Conservation (phyloP, 1,284 basidiomycete species). For the Cryptococcus deneoformans region DNA sequence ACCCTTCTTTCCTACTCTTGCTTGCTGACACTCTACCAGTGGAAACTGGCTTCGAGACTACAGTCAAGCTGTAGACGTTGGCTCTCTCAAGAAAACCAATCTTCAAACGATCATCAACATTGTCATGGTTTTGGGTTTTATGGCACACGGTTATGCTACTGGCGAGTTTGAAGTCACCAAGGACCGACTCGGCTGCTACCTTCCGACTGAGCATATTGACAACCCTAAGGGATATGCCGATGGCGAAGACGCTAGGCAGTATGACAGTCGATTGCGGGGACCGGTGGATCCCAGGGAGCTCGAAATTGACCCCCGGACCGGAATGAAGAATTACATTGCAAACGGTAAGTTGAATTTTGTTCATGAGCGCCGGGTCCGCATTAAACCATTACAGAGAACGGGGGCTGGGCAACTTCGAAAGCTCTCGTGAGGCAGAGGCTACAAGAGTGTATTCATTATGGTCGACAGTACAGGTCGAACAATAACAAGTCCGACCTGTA, state of each 20-base stretch:
- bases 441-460: slow-evolving; percentile 64
- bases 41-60: slow-evolving; percentile 70
- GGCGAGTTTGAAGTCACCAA: slow-evolving; percentile 75
- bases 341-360: slow-evolving; percentile 57
- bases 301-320: slow-evolving; percentile 78
- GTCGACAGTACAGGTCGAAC: slow-evolving; percentile 55
- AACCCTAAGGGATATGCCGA: slow-evolving; percentile 77
- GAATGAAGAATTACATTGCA: slow-evolving; percentile 97
- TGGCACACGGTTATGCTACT: slow-evolving; percentile 77
- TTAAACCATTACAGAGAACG: slow-evolving; percentile 54
- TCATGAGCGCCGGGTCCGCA: no score
- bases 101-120: slow-evolving; percentile 81
- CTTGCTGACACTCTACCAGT: slow-evolving; percentile 51
- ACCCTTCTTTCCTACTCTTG: neutral
- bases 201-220: slow-evolving; percentile 86
- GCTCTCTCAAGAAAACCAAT: slow-evolving; percentile 64
- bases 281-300: slow-evolving; percentile 75
- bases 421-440: slow-evolving; percentile 74
- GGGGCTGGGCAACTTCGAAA: slow-evolving; percentile 84
- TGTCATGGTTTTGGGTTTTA: slow-evolving; percentile 82
- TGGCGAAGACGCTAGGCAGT: slow-evolving; percentile 77
- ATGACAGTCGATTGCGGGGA: slow-evolving; percentile 71
- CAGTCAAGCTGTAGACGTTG: slow-evolving; percentile 75
- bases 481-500: slow-evolving; percentile 71
- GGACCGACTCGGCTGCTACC: slow-evolving; percentile 82